Conservation (phyloP, 495 filamentous ascomycete species). For the Tuber magnatum region DNA sequence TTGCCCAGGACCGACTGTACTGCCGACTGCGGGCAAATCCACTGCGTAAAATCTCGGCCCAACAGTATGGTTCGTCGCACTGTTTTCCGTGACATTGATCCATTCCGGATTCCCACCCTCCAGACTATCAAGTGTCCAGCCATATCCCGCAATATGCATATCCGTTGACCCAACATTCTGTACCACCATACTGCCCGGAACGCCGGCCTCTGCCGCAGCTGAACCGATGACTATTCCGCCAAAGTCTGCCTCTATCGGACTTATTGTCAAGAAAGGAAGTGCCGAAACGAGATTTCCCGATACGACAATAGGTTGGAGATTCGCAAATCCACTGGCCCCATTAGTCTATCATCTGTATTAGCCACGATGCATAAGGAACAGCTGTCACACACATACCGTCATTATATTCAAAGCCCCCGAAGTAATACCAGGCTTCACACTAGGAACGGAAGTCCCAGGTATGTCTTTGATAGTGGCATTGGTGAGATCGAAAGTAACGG, state of each 20-base stretch:
- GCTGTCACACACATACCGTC: conserved; percentile 6
- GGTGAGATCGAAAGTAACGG: conserved; percentile 44
- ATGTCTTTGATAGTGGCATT: conserved; percentile 41
- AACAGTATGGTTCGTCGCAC: conserved; percentile 7
- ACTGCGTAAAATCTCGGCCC: conserved; percentile 40
- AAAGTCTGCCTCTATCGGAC: conserved; percentile 41
- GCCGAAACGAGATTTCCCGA: conserved; percentile 40
- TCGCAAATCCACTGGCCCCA: conserved; percentile 39
- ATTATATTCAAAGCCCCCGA: conserved; percentile 13
- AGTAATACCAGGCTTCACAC: conserved; percentile 16
- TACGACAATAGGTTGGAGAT: conserved; percentile 39
- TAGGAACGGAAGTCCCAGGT: conserved; percentile 32
- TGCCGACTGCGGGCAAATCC: conserved; percentile 37
- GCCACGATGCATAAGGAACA: background rate
- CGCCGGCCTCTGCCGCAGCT: conserved; percentile 32
- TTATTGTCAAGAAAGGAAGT: conserved; percentile 38
- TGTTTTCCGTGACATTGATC: conserved; percentile 35
- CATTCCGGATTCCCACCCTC: conserved; percentile 24
- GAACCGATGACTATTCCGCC: conserved; percentile 42
- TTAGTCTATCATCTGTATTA: conserved; percentile 30
- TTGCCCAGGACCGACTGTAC: conserved; percentile 31
- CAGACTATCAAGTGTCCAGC: conserved; percentile 38
- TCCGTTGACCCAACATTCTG: conserved; percentile 40
- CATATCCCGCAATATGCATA: conserved; percentile 43
- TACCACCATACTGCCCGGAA: conserved; percentile 39